Base-by-base conservation (phyloP, 2,329 filamentous ascomycete species). In the Ceratocystis cubensis region DNA sequence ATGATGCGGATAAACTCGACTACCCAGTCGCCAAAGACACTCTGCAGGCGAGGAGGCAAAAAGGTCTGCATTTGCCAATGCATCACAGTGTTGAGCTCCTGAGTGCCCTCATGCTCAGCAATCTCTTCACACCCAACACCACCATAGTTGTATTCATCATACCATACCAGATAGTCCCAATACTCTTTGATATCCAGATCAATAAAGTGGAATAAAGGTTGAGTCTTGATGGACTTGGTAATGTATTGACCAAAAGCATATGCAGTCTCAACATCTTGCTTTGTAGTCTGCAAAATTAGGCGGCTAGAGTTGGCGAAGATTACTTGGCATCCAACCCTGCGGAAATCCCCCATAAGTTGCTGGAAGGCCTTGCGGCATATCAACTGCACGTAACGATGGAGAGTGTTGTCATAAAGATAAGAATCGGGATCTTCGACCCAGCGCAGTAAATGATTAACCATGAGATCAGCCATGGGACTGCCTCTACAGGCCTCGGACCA, bases 161-260 rank as follows among this genome's bases (percentile, higher is more conserved):
- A 97, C 94, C 94, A 99, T 3, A 96, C 86, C 0, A 99, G 84
- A 72, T 96, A 97, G 75, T 99, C 94, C 94, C 94, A 99, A 76
- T 96, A 99, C 74, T 99, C 94, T 71, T 93, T 96, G 75, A 99
- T 94, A 71, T 96, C 90, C 2, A 99, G 81, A 72, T 99, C 94
- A 69, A 99, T 86, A 73, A 99, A 99, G 75, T 96, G 90, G 77
- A 99, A 99, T 0, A 96, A 82, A 0, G 94, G 91, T 73, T 96
- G 96, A 66, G 86, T 86, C 76, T 96, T 93, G 78, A 99, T 96
- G 0, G 92, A 96, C 78, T 96, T 96, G 72, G 99, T 82, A 69
- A 99, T 95, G 76, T 99, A 99, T 75, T 97, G 89, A 71, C 89
- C 92, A 79, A 97, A 99, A 0, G 94, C 92, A 71, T 89, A 97